Conservation (phyloP, 352 stramenopile genomes). For the Pythium apleroticum region DNA sequence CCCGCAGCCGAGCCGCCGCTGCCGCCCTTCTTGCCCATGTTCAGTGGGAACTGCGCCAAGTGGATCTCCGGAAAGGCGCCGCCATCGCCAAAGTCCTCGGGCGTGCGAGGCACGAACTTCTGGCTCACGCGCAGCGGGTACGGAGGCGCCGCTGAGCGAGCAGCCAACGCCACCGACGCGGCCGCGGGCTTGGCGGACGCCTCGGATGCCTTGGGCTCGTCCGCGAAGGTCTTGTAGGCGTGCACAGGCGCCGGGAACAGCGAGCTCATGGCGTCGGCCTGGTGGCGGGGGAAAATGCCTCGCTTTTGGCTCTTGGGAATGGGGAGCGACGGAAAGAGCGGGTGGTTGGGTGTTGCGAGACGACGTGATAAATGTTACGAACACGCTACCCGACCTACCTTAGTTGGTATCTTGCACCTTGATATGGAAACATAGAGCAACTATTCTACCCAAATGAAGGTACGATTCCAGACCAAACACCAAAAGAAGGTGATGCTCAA, state of each 20-base stretch:
- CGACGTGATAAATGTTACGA: conserved; percentile 2
- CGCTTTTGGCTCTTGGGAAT: background rate
- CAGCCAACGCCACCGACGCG: background rate
- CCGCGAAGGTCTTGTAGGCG: conserved; percentile 63
- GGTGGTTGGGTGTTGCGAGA: conserved; percentile 16
- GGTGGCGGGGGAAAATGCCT: background rate
- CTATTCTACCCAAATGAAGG: background rate
- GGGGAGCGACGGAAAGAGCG: conserved; percentile 2
- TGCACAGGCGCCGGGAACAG: conserved; percentile 75
- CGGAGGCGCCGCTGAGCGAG: conserved; percentile 29
- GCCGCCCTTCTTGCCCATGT: conserved; percentile 93
- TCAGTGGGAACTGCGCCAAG: conserved; percentile 95
- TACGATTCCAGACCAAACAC: background rate
- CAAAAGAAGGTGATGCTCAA: background rate
- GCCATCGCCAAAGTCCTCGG: conserved; percentile 95
- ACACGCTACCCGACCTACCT: background rate
- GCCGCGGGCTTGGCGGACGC: conserved; percentile 8
- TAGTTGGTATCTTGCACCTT: too few species aligned
- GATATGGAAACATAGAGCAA: background rate
- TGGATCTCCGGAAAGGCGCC: conserved; percentile 99
- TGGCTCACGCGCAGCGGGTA: conserved; percentile 58
- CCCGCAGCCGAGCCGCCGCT: background rate
- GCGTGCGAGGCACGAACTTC: conserved; percentile 64
- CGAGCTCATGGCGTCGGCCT: conserved; percentile 49
- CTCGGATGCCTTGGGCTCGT: conserved; percentile 25